Evolutionary conservation across 2,329 filamentous ascomycete genomes (phyloP).

Genomic region (Zalaria sp.): DNA sequence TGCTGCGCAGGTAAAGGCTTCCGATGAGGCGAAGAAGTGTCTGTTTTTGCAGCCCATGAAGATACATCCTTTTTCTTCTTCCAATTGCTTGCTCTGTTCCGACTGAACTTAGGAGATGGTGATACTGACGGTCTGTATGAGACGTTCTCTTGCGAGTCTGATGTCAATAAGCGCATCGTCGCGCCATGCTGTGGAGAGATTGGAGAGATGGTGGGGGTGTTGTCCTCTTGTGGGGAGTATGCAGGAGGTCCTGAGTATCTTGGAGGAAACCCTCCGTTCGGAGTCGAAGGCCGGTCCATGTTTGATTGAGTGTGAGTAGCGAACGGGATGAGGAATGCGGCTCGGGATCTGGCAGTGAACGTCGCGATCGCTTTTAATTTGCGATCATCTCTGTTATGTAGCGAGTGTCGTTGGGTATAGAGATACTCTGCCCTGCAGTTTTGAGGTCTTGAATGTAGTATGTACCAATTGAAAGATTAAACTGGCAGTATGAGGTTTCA

Average conservation of each 20-base stretch:
- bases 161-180: slow-evolving; percentile 37
- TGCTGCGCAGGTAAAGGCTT: no score
- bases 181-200: slow-evolving; percentile 23
- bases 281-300: slow-evolving; percentile 3
- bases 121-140: slow-evolving; percentile 29
- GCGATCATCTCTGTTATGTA: no score
- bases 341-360: background rate
- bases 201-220: slow-evolving; percentile 13
- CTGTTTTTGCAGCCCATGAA: no score
- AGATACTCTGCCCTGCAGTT: no score
- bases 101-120: slow-evolving; percentile 8
- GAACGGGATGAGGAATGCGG: background rate
- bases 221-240: slow-evolving; percentile 25
- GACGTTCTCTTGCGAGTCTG: slow-evolving; percentile 22
- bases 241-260: slow-evolving; percentile 27
- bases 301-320: slow-evolving; percentile 11
- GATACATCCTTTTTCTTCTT: no score
- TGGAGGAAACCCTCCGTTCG: slow-evolving; percentile 16
- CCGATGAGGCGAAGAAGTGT: no score
- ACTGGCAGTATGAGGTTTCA: no score
- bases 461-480: no score
- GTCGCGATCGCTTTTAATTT: no score
- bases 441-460: no score
- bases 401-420: no score
- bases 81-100: background rate